These are phyloP conservation scores for Akanthomyces uredinophilus DNA, from an alignment of 2,329 filamentous ascomycete genomes.

Conservation along the genomic window DNA sequence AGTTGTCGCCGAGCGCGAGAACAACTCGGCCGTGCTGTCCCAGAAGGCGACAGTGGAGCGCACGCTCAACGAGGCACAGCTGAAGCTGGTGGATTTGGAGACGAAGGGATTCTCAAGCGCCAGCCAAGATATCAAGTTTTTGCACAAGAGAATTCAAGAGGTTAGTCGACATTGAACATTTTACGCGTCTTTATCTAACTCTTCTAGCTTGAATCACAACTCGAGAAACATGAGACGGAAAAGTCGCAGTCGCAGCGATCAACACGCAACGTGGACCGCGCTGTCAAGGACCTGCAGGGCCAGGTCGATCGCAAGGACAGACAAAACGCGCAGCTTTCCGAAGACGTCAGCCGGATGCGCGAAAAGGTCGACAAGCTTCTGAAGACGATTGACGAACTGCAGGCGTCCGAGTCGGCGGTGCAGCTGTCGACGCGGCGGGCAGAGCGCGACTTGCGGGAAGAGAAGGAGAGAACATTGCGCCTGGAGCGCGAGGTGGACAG, in stretches of 20 bases:
- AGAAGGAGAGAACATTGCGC: conserved; percentile 72
- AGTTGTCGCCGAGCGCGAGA: conserved; percentile 78
- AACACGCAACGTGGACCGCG: conserved; percentile 87
- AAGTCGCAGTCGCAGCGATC: conserved; percentile 78
- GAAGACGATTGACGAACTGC: conserved; percentile 86
- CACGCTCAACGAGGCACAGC: conserved; percentile 81
- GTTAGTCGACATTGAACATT: conserved; percentile 30
- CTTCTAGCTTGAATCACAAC: conserved; percentile 73
- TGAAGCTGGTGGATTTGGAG: conserved; percentile 86
- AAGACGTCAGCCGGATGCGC: conserved; percentile 78
- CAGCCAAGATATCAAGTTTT: conserved; percentile 90
- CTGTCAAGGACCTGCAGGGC: conserved; percentile 84
- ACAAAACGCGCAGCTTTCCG: conserved; percentile 70
- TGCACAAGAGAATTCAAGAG: conserved; percentile 92
- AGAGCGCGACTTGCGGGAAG: conserved; percentile 84
- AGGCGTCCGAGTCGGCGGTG: conserved; percentile 75
- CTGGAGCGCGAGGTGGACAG: conserved; percentile 86
- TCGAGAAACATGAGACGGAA: conserved; percentile 76
- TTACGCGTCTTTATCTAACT: not conserved
- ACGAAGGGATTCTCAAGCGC: conserved; percentile 95
- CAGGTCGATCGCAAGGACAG: conserved; percentile 94
- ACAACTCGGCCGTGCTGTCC: conserved; percentile 74
- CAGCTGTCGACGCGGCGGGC: conserved; percentile 79
- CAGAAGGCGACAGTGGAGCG: conserved; percentile 90
- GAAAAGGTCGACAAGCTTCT: conserved; percentile 90